Evolutionary conservation across 306 rosid species (phyloP), one percentile per base, ranked within the genome.

Genomic region (Prunus mongolica): DNA sequence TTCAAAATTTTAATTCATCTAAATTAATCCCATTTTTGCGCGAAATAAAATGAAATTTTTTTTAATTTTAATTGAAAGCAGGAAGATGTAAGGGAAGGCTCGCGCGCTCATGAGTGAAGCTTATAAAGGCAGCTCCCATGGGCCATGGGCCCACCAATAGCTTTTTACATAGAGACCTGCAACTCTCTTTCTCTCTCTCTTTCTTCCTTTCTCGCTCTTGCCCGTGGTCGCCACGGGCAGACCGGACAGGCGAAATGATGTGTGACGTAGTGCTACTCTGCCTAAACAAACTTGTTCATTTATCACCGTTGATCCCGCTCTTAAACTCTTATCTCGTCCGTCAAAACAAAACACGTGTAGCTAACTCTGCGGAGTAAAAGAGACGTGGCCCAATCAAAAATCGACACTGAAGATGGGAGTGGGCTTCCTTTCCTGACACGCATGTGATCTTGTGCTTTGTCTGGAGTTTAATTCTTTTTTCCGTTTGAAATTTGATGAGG

Each of bases 351-450:
- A 57, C 86, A 84, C 87, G 87, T 86, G 83, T 72, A 45, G 19
- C 38, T 18, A 1, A 22, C 22, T 55, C n/a, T 58, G 52, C n/a
- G 9, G 66, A 16, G 61, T 24, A 60, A 24, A 9, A 44, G 24
- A 22, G 12, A 52, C 84, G 82, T 81, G 90, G 80, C 19, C 86
- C 69, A 86, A 70, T 81, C 1, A 19, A 0, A 5, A 10, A 6
- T 2, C 0, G 66, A 79, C 83, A 83, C 6, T 80, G 24, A 20
- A 12, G 25, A 7, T 19, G 44, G 30, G 8, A 16, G n/a, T 47
- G 44, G 24, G 65, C 70, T 69, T 81, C 5, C 87, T 72, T 83
- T 64, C 72, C 76, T 65, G 84, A 81, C 84, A 83, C 86, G 87
- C 80, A 81, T 79, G 76, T 73, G 81, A 78, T 76, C 69, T 80